Evolutionary conservation across 2,329 filamentous ascomycete genomes (phyloP).

Genomic region (Trichoderma aggressivum): DNA sequence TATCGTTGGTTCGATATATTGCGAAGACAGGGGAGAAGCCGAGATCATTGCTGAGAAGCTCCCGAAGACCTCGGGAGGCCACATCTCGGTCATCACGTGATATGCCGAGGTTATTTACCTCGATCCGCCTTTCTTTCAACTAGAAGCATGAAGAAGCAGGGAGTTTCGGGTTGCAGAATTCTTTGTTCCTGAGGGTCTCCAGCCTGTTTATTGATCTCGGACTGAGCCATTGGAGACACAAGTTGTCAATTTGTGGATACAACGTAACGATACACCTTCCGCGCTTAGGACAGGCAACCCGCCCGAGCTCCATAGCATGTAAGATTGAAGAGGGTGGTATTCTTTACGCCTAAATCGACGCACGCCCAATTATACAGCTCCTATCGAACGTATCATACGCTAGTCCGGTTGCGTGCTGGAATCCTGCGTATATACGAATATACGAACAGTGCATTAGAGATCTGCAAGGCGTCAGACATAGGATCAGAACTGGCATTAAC

Average conservation of each 20-base stretch:
- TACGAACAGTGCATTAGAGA: background rate
- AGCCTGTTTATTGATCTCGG: background rate
- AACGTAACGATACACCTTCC: background rate
- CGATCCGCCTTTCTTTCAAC: background rate
- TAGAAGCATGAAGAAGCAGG: background rate
- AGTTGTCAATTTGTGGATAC: background rate
- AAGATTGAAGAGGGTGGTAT: background rate
- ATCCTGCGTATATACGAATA: background rate
- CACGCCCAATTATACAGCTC: background rate
- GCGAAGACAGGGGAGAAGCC: background rate
- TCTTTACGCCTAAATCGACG: background rate
- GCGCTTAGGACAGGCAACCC: background rate
- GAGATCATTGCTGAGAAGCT: background rate
- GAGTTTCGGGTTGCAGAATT: background rate
- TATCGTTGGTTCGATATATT: background rate
- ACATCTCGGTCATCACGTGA: background rate
- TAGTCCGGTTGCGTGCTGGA: background rate
- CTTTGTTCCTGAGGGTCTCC: background rate
- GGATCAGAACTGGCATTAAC: background rate
- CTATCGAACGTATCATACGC: background rate
- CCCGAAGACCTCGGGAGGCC: background rate
- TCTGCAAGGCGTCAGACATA: background rate
- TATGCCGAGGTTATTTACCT: background rate
- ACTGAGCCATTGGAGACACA: background rate
- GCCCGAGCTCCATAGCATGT: background rate